These are phyloP conservation scores for Talaromyces rugulosus DNA, from an alignment of 2,329 filamentous ascomycete species.

Conservation along the genomic window DNA sequence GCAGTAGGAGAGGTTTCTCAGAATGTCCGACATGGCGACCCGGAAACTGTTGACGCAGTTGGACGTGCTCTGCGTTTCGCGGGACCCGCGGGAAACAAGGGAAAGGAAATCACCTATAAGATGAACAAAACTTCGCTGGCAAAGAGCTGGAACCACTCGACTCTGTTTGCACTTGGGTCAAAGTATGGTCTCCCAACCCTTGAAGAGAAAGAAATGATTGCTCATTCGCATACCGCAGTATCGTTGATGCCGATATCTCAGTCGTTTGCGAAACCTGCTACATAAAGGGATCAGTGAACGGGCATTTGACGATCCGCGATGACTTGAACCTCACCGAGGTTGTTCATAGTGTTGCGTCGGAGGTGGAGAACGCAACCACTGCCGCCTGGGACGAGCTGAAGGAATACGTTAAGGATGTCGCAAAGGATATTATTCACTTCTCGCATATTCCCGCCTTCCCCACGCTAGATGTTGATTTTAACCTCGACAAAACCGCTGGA, in stretches of 20 bases:
- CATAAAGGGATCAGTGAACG: slow-evolving; percentile 44
- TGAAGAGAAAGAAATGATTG: not conserved
- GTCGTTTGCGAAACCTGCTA: slow-evolving; percentile 47
- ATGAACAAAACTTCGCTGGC: slow-evolving; percentile 8
- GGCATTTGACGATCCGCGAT: slow-evolving; percentile 39
- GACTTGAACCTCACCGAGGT: slow-evolving; percentile 17
- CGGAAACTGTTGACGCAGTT: slow-evolving; percentile 1
- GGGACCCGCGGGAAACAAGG: not conserved
- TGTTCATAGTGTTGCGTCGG: slow-evolving; percentile 20
- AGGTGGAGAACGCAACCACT: not conserved
- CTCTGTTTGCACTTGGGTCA: not conserved
- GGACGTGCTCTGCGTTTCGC: slow-evolving; percentile 2
- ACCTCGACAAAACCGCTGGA: slow-evolving; percentile 21
- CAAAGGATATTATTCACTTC: not conserved
- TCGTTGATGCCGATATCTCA: slow-evolving; percentile 1
- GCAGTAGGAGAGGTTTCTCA: not conserved
- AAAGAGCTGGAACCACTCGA: slow-evolving; percentile 2
- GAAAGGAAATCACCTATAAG: not conserved
- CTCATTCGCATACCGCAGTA: not conserved
- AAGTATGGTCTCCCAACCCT: not conserved
- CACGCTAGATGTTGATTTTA: slow-evolving; percentile 39
- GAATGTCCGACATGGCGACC: not conserved
- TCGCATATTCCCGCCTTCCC: slow-evolving; percentile 16
- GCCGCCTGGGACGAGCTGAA: not conserved
- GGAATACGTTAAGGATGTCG: slow-evolving; percentile 2